phyloP scores from a whole-genome alignment of 139 green algal species.

The Picochlorum sp. region DNA sequence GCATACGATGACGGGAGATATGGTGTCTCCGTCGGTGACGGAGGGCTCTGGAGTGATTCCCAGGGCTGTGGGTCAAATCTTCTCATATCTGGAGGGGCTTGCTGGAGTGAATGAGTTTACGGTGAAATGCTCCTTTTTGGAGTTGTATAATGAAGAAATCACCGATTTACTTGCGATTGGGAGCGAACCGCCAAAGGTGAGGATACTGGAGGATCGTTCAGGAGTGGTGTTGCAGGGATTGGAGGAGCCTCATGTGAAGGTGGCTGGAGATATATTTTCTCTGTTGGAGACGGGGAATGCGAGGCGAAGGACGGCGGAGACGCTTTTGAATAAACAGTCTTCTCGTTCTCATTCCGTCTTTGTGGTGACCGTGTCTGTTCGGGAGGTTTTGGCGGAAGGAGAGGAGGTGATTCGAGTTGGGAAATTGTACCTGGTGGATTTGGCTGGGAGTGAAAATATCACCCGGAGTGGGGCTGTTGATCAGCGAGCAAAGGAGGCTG shows the following conservation, averaged over 20 bases:
- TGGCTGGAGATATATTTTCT: conserved; percentile 73
- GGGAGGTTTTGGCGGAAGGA: conserved; percentile 83
- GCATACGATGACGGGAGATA: conserved; percentile 91
- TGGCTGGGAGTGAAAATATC: conserved; percentile 95
- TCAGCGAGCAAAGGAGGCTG: conserved; percentile 79
- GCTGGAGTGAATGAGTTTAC: conserved; percentile 40
- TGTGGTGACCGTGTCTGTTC: conserved; percentile 55
- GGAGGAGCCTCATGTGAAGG: conserved; percentile 89
- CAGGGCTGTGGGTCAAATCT: conserved; percentile 88
- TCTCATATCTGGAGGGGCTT: conserved; percentile 71
- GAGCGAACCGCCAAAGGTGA: conserved; percentile 33
- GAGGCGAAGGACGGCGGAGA: conserved; percentile 87
- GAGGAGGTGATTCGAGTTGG: conserved; percentile 96
- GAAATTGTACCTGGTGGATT: conserved; percentile 98
- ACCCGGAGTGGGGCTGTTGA: conserved; percentile 81
- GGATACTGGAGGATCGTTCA: conserved; percentile 71
- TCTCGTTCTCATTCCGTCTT: conserved; percentile 84
- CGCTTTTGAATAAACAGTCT: conserved; percentile 95
- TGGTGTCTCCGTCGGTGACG: conserved; percentile 34
- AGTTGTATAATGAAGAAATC: conserved; percentile 99
- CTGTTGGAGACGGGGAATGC: conserved; percentile 83
- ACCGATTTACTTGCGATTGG: conserved; percentile 83
- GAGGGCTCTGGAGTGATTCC: conserved; percentile 89
- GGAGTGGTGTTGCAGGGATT: conserved; percentile 81
- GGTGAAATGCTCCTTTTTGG: conserved; percentile 82